Percentiles rank a stretch among this genome's conserved stretches.
Evolutionary conservation across 805 yeast genomes (phyloP).

Genomic region (Candida railenensis): DNA sequence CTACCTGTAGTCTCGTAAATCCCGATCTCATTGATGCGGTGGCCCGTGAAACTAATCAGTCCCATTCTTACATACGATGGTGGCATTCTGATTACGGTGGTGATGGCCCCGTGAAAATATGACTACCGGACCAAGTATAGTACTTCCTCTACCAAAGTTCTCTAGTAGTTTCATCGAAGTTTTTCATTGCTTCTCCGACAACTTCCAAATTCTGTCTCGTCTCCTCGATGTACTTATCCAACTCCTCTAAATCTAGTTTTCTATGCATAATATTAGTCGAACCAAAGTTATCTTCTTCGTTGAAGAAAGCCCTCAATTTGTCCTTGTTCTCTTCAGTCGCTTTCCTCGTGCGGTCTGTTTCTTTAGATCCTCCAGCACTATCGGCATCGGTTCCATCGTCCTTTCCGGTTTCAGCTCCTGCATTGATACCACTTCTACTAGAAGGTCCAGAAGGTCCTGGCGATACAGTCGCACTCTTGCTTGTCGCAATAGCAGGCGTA

Average conservation of each 20-base stretch:
- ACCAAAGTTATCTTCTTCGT: constrained; percentile 12
- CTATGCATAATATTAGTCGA: constrained; percentile 33
- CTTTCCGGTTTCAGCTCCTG: constrained; percentile 3
- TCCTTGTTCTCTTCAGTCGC: constrained; percentile 26
- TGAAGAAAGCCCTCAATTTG: constrained; percentile 25
- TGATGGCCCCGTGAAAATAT: too few species aligned
- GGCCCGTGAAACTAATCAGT: too few species aligned
- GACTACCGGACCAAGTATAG: too few species aligned
- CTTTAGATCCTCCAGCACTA: not conserved
- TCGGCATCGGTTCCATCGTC: not conserved
- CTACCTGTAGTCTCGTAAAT: too few species aligned
- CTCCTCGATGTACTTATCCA: constrained; percentile 49
- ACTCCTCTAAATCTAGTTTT: constrained; percentile 51
- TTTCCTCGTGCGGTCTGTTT: constrained; percentile 9
- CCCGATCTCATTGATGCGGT: too few species aligned
- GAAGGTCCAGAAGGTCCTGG: too few species aligned
- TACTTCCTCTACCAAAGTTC: constrained; percentile 46
- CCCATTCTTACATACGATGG: too few species aligned
- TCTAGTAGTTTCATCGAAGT: constrained; percentile 44
- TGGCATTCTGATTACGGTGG: too few species aligned
- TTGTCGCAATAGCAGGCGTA: not conserved
- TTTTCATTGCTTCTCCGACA: constrained; percentile 51
- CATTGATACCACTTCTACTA: not conserved
- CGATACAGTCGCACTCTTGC: too few species aligned
- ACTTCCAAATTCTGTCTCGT: constrained; percentile 48